Conservation (phyloP, 2,329 filamentous ascomycete species). For the Phaeophleospora eucalypticola region DNA sequence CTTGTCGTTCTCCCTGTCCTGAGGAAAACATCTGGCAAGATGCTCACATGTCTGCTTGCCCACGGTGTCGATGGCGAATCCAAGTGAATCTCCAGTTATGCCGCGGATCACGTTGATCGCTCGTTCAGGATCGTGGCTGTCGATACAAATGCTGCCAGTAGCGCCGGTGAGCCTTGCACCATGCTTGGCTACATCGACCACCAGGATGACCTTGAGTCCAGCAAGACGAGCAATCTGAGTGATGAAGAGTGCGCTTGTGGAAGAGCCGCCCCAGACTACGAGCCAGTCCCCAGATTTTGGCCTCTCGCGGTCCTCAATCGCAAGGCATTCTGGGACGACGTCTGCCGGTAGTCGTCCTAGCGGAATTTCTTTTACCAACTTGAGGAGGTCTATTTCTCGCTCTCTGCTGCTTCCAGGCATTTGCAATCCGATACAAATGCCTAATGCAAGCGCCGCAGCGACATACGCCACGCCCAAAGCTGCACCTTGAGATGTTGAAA, state of each 20-base stretch:
- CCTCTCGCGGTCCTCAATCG: conserved; percentile 14
- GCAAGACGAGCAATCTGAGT: conserved; percentile 37
- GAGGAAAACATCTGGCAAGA: conserved; percentile 10
- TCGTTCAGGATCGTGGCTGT: conserved; percentile 16
- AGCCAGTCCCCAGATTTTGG: conserved; percentile 16
- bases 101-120: conserved; percentile 16
- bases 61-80: conserved; percentile 19
- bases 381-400: conserved; percentile 17
- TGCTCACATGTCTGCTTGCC: conserved; percentile 17
- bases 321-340: conserved; percentile 31
- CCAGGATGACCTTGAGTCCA: conserved; percentile 42
- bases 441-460: conserved; percentile 42
- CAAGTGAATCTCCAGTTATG: conserved; percentile 7
- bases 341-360: conserved; percentile 16
- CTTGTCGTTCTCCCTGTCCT: conserved; percentile 1
- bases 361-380: conserved; percentile 37
- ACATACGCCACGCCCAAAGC: conserved; percentile 41
- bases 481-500: conserved; percentile 35
- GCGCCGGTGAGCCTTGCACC: conserved; percentile 16
- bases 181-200: conserved; percentile 42
- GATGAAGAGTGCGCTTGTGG: conserved; percentile 41
- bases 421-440: conserved; percentile 40
- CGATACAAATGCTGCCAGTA: conserved; percentile 14
- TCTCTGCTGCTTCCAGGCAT: conserved; percentile 11
- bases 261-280: conserved; percentile 42